phyloP scores from a whole-genome alignment of 345 rosid genomes.

The Clausena lansium region DNA sequence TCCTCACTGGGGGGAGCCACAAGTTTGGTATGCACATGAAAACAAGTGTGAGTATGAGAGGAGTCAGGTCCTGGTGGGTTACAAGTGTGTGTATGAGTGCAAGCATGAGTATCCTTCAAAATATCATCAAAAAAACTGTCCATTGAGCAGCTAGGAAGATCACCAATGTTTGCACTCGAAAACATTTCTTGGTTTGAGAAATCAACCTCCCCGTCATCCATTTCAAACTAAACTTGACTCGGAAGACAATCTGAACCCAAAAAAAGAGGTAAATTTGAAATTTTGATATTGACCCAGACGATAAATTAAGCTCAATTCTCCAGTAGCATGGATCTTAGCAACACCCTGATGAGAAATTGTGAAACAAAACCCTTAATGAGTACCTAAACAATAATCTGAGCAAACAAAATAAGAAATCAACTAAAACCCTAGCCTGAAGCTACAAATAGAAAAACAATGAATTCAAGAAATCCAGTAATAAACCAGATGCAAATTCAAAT shows the following conservation, averaged over 20 bases:
- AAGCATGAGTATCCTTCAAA: constrained; percentile 66
- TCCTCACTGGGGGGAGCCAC: constrained; percentile 62
- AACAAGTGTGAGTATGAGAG: constrained; percentile 88
- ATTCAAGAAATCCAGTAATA: constrained; percentile 13
- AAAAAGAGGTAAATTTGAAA: constrained; percentile 12
- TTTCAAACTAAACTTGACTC: constrained; percentile 11
- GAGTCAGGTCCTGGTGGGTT: constrained; percentile 90
- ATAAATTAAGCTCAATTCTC: constrained; percentile 15
- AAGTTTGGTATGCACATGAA: constrained; percentile 87
- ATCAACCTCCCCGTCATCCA: constrained; percentile 97
- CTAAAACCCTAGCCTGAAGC: background rate
- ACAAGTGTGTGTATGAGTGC: constrained; percentile 94
- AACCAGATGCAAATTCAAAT: constrained; percentile 5
- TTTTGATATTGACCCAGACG: constrained; percentile 19
- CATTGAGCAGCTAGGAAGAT: constrained; percentile 66
- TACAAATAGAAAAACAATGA: background rate
- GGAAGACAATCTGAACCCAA: background rate
- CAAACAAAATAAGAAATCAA: background rate
- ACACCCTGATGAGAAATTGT: background rate
- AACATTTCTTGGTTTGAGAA: constrained; percentile 79
- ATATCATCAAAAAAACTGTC: constrained; percentile 72
- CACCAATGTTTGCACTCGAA: constrained; percentile 51
- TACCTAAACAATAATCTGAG: background rate
- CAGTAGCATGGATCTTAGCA: background rate
- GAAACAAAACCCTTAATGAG: background rate